Evolutionary conservation across 495 filamentous ascomycete genomes (phyloP).

Genomic region (Aspergillus haitiensis): DNA sequence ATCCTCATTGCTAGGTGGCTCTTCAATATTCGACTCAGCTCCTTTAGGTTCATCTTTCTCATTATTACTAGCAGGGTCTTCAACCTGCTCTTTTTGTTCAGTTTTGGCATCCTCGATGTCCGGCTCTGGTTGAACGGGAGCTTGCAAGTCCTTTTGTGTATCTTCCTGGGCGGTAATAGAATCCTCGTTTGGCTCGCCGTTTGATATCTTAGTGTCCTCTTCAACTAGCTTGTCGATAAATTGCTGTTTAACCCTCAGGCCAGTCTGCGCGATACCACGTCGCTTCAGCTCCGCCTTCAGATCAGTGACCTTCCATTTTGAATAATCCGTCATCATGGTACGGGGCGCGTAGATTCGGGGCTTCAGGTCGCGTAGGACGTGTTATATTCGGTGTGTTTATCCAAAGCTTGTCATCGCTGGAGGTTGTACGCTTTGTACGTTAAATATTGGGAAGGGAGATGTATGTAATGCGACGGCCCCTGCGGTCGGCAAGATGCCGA

Average conservation of each 20-base stretch:
- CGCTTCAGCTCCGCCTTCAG: conserved; percentile 54
- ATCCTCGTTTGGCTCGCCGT: conserved; percentile 21
- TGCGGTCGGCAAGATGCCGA: conserved; percentile 18
- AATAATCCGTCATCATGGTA: conserved; percentile 50
- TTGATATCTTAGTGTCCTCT: conserved; percentile 37
- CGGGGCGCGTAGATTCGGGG: conserved; percentile 1
- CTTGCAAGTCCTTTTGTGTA: conserved; percentile 23
- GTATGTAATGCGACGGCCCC: conserved; percentile 30
- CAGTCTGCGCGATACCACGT: conserved; percentile 52
- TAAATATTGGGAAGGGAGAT: background rate
- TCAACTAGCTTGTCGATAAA: conserved; percentile 50
- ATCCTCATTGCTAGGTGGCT: conserved; percentile 3
- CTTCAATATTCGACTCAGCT: conserved; percentile 14
- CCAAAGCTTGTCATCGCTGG: conserved; percentile 17
- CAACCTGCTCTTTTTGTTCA: background rate
- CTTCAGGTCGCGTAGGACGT: background rate
- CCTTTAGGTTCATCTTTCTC: background rate
- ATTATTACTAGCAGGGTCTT: background rate
- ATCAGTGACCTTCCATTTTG: conserved; percentile 54
- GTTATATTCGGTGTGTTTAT: conserved; percentile 12
- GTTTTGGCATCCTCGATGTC: background rate
- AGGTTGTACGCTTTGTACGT: background rate
- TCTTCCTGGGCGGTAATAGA: conserved; percentile 16
- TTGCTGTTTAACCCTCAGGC: conserved; percentile 50
- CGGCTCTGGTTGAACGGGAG: conserved; percentile 10